Base-by-base conservation (phyloP, 2,329 filamentous ascomycete genomes). In the Aspergillus calidoustus region DNA sequence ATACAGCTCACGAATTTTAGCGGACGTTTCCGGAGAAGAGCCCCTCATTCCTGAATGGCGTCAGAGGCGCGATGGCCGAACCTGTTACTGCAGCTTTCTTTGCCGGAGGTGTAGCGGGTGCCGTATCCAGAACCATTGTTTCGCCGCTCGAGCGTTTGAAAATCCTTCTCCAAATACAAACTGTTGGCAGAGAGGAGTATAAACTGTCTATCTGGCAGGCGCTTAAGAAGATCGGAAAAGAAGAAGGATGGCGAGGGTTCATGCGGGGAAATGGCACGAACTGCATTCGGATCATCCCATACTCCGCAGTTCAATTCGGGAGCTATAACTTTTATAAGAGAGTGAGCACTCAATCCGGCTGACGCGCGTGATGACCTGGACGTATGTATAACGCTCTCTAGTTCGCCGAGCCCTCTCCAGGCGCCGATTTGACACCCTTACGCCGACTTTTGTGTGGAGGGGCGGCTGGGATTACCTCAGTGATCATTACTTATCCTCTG, bases 221-320 rank as follows among this genome's bases (percentile, higher is more conserved):
- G 4, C 82, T 99, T 66, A 86, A 82, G 62, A 99, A 99, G 79
- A 99, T 99, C 90, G 97, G 94, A 89, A 89, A 84, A 70, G 95
- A 99, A 76, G 95, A 99, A 79, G 95, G 95, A 58, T 98, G 93
- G 92, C 89, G 88, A 76, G 95, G 95, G 0, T 96, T 98, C 79
- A 96, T 99, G 93, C 88, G 93, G 68, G 95, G 95, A 56, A 99
- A 99, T 76, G 95, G 95, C 66, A 97, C 93, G 64, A 99, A 99
- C 78, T 99, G 95, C 83, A 92, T 99, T 71, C 91, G 95, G 64
- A 99, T 99, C 68, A 92, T 99, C 56, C 95, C 95, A 4, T 99
- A 99, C 78, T 98, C 94, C 54, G 95, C 95, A 11, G 95, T 98
- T 46, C 95, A 99, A 74, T 99, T 99, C 78, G 94, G 94, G 69